A percentile compares a stretch with the other conserved stretches of the same genome.
Evolutionary conservation across 495 filamentous ascomycete genomes (phyloP).

Genomic region (Acidomyces sp.): DNA sequence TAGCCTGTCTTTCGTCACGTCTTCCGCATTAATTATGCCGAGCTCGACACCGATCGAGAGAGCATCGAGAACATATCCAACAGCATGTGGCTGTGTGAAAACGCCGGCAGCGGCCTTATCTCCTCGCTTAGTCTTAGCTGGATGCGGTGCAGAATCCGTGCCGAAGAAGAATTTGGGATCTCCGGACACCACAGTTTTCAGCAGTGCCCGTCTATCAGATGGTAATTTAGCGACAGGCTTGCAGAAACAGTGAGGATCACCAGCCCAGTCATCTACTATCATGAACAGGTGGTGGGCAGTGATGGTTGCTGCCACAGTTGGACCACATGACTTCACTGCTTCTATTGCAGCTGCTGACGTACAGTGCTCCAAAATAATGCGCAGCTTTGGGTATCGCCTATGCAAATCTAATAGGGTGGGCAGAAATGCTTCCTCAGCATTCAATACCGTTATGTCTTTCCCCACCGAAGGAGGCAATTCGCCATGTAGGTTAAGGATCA

Average conservation of each 20-base stretch:
- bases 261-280: constrained; percentile 60
- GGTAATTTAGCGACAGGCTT: constrained; percentile 51
- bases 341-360: constrained; percentile 72
- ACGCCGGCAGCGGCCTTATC: constrained; percentile 64
- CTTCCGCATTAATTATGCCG: constrained; percentile 49
- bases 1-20: constrained; percentile 57
- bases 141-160: constrained; percentile 66
- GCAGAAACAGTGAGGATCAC: constrained; percentile 73
- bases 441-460: constrained; percentile 50
- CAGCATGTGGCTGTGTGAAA: constrained; percentile 82
- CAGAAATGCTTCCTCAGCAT: constrained; percentile 70
- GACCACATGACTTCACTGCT: constrained; percentile 60
- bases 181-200: constrained; percentile 52
- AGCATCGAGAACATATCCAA: constrained; percentile 58
- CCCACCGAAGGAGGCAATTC: constrained; percentile 38
- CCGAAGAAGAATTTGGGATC: constrained; percentile 77
- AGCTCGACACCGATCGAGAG: constrained; percentile 56
- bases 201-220: constrained; percentile 59
- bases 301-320: constrained; percentile 60
- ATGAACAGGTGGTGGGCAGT: constrained; percentile 72
- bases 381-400: constrained; percentile 59
- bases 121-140: constrained; percentile 55
- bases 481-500: constrained; percentile 54
- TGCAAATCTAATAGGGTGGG: constrained; percentile 63
- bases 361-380: constrained; percentile 73